Evolutionary conservation across 108 stramenopile species (phyloP).

Genomic region (Cyclotella atomus): DNA sequence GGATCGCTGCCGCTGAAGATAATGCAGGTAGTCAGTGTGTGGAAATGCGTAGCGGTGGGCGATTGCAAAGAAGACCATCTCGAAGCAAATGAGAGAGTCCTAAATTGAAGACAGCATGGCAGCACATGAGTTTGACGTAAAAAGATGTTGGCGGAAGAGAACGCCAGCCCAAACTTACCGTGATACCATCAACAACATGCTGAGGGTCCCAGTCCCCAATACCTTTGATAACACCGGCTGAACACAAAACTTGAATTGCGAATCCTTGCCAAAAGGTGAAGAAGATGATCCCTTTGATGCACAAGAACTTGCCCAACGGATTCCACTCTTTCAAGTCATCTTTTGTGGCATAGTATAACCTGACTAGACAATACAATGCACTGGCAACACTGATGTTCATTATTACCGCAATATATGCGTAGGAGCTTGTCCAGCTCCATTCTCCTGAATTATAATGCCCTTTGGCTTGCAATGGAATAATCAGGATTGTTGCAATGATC

Average conservation of each 20-base stretch:
- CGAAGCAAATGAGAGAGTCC: conserved; percentile 59
- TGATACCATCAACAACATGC: conserved; percentile 44
- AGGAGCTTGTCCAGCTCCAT: conserved; percentile 37
- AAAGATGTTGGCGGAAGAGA: background rate
- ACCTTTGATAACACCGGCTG: conserved; percentile 33
- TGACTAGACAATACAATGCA: conserved; percentile 65
- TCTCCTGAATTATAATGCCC: conserved; percentile 29
- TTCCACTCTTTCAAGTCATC: conserved; percentile 61
- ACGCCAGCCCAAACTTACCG: conserved; percentile 22
- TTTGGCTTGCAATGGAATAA: conserved; percentile 36
- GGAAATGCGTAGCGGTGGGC: conserved; percentile 59
- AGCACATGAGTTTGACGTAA: background rate
- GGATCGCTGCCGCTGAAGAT: conserved; percentile 24
- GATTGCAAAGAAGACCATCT: conserved; percentile 62
- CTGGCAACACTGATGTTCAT: conserved; percentile 54
- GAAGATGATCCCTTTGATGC: conserved; percentile 59
- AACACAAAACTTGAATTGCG: conserved; percentile 28
- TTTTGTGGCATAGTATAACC: conserved; percentile 48
- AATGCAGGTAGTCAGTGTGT: conserved; percentile 56
- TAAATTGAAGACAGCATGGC: conserved; percentile 13
- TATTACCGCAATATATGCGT: conserved; percentile 36
- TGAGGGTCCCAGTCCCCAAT: conserved; percentile 41
- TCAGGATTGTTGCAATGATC: conserved; percentile 37
- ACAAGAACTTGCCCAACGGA: conserved; percentile 66
- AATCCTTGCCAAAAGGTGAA: conserved; percentile 71